Base-by-base conservation (phyloP, 148 eudicot genomes). In the Persicaria tinctoria region DNA sequence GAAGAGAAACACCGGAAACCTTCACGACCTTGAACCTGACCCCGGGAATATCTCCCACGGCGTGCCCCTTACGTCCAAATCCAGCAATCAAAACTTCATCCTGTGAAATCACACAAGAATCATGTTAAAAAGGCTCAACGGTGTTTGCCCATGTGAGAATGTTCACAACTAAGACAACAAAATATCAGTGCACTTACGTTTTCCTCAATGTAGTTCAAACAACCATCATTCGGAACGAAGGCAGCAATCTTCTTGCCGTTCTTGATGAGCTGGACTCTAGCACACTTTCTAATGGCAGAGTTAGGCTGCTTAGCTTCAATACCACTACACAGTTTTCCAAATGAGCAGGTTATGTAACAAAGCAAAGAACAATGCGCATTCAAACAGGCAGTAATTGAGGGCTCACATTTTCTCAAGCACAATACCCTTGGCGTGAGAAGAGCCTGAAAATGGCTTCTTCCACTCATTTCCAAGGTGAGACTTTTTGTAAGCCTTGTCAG, bases 41-140 rank as follows among this genome's bases (percentile, higher is more conserved):
- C 38, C 98, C 97, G 32, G 98, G 98, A 88, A 91, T 93, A 89
- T 93, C 98, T 90, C 98, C 98, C 60, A 93, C 97, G 2, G 98
- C 98, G 76, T 93, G 98, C 5, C 98, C 98, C 78, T 91, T 93
- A 60, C 98, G 88, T 51, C 98, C 98, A 51, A 93, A 93, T 87
- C 98, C 97, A 84, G 98, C 97, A 79, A 93, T 93, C 91, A 91
- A 76, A 56, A 93, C 97, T 83, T 93, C 98, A 45, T 93, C 98
- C 98, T 91, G 73, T 51, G 46, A 46, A 70, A 73, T 50, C 17
- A 68, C 70, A 66, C 1, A 4, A 27, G 4, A 0, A 18, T 18
- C 1, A 0, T 3, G 5, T 66, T 9, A 41, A 8, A 66, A 5
- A 63, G 11, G 68, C 5, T 32, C 5, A 63, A 27, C 5, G 46